phyloP scores from a whole-genome alignment of 352 stramenopile species.

The Phytophthora idaei region DNA sequence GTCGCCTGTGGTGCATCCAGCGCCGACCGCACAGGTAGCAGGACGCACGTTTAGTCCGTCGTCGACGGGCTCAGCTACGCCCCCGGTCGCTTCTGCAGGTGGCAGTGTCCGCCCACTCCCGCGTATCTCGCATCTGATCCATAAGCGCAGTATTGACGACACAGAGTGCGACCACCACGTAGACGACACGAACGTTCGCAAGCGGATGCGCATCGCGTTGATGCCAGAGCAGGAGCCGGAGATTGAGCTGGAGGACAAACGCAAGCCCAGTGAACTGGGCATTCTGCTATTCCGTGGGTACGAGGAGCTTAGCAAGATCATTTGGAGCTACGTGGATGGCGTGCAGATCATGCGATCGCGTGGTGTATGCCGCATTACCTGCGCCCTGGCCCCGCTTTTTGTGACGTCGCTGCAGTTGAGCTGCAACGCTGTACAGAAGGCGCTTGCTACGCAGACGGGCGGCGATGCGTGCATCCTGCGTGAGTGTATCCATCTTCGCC shows the following conservation, averaged over 20 bases:
- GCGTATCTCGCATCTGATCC: constrained; percentile 44
- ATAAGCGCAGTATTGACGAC: constrained; percentile 46
- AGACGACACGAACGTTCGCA: constrained; percentile 10
- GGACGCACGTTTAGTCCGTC: constrained; percentile 17
- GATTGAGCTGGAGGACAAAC: constrained; percentile 30
- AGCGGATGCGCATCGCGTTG: constrained; percentile 30
- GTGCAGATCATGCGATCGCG: constrained; percentile 79
- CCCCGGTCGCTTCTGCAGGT: constrained; percentile 5
- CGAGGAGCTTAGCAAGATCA: constrained; percentile 71
- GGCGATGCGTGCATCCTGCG: constrained; percentile 52
- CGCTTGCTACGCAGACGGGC: constrained; percentile 47
- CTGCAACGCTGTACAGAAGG: constrained; percentile 75
- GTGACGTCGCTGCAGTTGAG: constrained; percentile 80
- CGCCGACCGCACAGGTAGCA: constrained; percentile 7
- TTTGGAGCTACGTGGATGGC: constrained; percentile 83
- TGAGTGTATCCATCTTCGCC: constrained; percentile 65
- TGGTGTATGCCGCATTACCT: constrained; percentile 53
- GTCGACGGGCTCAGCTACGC: constrained; percentile 3
- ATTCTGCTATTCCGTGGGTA: constrained; percentile 64
- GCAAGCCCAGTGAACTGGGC: constrained; percentile 41
- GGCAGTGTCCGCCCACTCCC: constrained; percentile 28
- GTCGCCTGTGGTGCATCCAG: constrained; percentile 25
- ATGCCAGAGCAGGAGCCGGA: constrained; percentile 23
- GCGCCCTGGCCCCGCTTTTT: constrained; percentile 53
- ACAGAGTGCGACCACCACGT: constrained; percentile 22